Base-by-base conservation (phyloP, 2,329 filamentous ascomycete species). In the Chrysoporthe deuterocubensis region DNA sequence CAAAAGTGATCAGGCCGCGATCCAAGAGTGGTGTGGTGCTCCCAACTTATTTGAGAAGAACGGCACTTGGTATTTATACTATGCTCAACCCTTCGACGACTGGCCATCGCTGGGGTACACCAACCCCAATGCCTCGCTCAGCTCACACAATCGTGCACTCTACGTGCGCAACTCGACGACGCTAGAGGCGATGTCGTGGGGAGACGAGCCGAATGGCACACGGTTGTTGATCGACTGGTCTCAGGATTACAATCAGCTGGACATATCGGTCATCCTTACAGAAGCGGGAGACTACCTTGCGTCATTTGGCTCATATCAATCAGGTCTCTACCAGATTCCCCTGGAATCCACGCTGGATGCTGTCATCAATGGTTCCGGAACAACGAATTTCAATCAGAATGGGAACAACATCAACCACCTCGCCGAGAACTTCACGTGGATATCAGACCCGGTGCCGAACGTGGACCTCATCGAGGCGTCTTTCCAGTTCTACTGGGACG, bases 181-280 rank as follows among this genome's bases (percentile, higher is more conserved):
- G 1, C 76, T 86, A 75, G 83, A 86, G 26, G 78, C 81, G 8
- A 86, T 86, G 56, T 81, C 79, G 16, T 91, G 88, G 88, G 87
- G 42, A 18, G 58, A 61, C 11, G 58, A 61, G 40, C 9, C 82
- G 2, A 88, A 90, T 73, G 81, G 80, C 18, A 89, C 88, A 7
- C 69, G 71, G 5, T 67, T 73, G 32, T 65, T 71, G 32, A 72
- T 74, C 64, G 64, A 71, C 26, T 74, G 73, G 73, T 65, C 66
- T 8, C 60, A 67, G 62, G 61, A 64, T 21, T 74, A 73, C 67
- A 74, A 73, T 66, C 68, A 72, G 54, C 72, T 74, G 2, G 72
- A 74, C 66, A 70, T 68, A 8, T 64, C 67, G 2, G 44, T 50
- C 60, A 69, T 74, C 8, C 54, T 73, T 13, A 71, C 68, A 14